Percentiles rank a stretch among this genome's conserved stretches.
Conservation (phyloP, 164 flowering plant species). For the Vitis rotundifolia region DNA sequence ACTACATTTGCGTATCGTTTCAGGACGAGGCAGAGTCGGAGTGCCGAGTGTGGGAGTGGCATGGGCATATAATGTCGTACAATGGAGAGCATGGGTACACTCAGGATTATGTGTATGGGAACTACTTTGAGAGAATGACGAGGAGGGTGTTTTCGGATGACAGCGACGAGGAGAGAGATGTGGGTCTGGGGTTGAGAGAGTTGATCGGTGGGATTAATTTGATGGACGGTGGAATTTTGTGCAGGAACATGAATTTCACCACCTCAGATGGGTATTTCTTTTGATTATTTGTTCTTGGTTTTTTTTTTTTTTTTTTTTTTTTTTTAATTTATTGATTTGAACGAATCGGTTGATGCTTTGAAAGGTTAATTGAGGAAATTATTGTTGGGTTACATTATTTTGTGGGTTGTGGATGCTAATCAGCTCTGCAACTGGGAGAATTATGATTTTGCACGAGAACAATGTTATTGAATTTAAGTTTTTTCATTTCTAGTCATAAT, state of each 20-base stretch:
- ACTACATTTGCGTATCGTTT: conserved; percentile 79
- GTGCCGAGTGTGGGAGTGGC: conserved; percentile 99
- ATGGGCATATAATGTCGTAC: conserved; percentile 86
- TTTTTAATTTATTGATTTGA: too few relatives aligned
- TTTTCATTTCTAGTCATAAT: too few relatives aligned
- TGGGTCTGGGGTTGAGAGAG: conserved; percentile 66
- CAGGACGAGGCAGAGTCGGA: conserved; percentile 68
- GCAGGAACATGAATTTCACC: conserved; percentile 46
- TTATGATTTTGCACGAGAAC: too few relatives aligned
- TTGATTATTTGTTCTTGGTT: too few relatives aligned
- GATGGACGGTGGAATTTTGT: conserved; percentile 56
- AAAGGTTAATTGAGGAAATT: too few relatives aligned
- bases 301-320: too few relatives aligned
- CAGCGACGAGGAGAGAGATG: conserved; percentile 27
- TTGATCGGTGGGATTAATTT: conserved; percentile 54
- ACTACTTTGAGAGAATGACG: conserved; percentile 76
- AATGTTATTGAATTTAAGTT: too few relatives aligned
- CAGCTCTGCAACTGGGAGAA: too few relatives aligned
- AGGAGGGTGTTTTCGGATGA: conserved; percentile 20
- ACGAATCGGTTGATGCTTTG: too few relatives aligned
- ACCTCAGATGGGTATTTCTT: too few relatives aligned
- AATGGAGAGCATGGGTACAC: conserved; percentile 79
- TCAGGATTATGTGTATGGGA: conserved; percentile 91
- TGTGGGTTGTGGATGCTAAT: too few relatives aligned
- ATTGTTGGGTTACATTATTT: too few relatives aligned